These are phyloP conservation scores for Clavaria fumosa DNA, from an alignment of 768 basidiomycete species.

Conservation along the genomic window DNA sequence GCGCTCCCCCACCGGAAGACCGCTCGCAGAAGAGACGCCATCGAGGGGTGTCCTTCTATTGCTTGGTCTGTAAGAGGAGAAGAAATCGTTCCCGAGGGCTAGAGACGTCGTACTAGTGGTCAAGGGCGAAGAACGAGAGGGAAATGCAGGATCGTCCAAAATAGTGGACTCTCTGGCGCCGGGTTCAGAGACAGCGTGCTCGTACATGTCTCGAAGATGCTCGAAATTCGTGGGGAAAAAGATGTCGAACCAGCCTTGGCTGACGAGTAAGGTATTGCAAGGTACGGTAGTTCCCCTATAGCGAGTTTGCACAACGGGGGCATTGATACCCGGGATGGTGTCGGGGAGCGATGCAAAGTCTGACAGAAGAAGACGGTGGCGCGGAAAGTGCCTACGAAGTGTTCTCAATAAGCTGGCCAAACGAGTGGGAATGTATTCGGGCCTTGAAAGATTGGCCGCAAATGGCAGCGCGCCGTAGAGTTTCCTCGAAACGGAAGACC, in stretches of 20 bases:
- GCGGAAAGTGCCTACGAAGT: slow-evolving; percentile 72
- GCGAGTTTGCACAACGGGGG: slow-evolving; percentile 93
- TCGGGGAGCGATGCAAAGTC: slow-evolving; percentile 88
- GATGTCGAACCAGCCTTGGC: slow-evolving; percentile 95
- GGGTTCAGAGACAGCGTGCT: slow-evolving; percentile 58
- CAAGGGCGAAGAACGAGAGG: slow-evolving; percentile 36
- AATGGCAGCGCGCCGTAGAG: slow-evolving; percentile 67
- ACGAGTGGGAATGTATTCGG: slow-evolving; percentile 90
- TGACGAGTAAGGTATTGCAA: slow-evolving; percentile 79
- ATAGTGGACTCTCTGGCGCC: slow-evolving; percentile 12
- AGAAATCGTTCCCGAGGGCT: slow-evolving; percentile 47
- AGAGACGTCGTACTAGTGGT: slow-evolving; percentile 32
- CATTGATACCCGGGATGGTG: slow-evolving; percentile 56
- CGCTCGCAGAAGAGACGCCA: slow-evolving; percentile 59
- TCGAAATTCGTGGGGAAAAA: slow-evolving; percentile 94
- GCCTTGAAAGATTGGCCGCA: slow-evolving; percentile 72
- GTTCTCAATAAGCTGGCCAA: slow-evolving; percentile 72
- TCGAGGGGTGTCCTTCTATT: slow-evolving; percentile 49
- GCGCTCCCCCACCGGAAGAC: slow-evolving; percentile 65
- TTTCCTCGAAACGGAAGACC: slow-evolving; percentile 41
- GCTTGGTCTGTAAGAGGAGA: slow-evolving; percentile 45
- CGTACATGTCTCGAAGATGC: slow-evolving; percentile 79
- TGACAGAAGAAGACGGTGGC: slow-evolving; percentile 84
- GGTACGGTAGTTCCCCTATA: slow-evolving; percentile 76
- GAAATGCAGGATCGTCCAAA: slow-evolving; percentile 16